A percentile compares a stretch with the other conserved stretches of the same genome.
phyloP scores from a whole-genome alignment of 192 early-diverging fungal genomes.

The Gamsiella multidivaricata region DNA sequence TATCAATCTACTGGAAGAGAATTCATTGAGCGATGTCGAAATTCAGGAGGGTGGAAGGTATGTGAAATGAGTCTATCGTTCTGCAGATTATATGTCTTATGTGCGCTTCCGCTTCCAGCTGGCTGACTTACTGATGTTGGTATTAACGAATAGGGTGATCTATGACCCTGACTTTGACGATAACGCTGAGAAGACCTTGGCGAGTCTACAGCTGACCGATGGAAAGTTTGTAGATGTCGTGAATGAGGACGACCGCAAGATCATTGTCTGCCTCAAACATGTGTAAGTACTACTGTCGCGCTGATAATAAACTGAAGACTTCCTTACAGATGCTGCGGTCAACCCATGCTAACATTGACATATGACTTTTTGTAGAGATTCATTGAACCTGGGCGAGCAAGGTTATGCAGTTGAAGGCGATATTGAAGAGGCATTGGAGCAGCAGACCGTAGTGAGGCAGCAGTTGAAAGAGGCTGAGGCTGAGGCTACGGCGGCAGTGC shows the following conservation, averaged over 20 bases:
- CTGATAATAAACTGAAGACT: background rate
- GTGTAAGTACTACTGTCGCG: constrained; percentile 17
- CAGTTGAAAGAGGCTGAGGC: constrained; percentile 8
- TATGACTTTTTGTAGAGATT: background rate
- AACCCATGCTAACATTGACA: background rate
- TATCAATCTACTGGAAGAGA: constrained; percentile 60
- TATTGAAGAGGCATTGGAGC: constrained; percentile 25
- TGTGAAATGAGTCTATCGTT: constrained; percentile 17
- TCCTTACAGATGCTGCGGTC: background rate
- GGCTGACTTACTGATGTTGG: too few relatives aligned
- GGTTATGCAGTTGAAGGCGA: constrained; percentile 21
- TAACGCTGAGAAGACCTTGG: constrained; percentile 69
- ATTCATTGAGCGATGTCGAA: constrained; percentile 74
- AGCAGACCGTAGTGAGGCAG: constrained; percentile 10
- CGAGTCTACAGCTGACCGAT: constrained; percentile 68
- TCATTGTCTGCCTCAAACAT: constrained; percentile 42
- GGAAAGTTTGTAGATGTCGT: constrained; percentile 69
- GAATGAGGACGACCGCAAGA: constrained; percentile 64
- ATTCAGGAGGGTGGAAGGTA: constrained; percentile 63
- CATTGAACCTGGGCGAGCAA: constrained; percentile 3
- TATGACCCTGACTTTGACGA: constrained; percentile 94
- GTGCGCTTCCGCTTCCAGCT: too few relatives aligned
- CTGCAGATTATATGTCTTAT: background rate
- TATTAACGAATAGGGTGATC: constrained; percentile 67
- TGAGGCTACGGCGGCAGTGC: background rate